Evolutionary conservation across 345 rosid genomes (phyloP).

Genomic region (Nephelium lappaceum): DNA sequence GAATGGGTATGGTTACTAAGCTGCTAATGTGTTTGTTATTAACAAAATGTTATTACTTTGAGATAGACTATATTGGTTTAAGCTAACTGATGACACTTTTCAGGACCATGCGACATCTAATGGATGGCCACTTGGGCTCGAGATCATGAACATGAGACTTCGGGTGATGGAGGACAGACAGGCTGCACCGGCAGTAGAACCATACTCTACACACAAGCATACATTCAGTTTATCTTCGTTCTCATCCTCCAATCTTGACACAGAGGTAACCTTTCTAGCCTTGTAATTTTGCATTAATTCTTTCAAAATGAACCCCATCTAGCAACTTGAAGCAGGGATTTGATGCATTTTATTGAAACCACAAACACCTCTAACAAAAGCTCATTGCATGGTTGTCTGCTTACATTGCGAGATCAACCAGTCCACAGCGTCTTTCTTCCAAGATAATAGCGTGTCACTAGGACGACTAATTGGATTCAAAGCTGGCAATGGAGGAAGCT

Average conservation of each 20-base stretch:
- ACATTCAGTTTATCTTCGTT: conserved; percentile 45
- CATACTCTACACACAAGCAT: conserved; percentile 27
- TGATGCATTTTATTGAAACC: not conserved
- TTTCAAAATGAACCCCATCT: no score
- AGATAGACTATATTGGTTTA: no score
- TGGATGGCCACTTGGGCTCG: conserved; percentile 67
- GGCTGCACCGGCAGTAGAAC: conserved; percentile 29
- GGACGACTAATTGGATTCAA: conserved; percentile 55
- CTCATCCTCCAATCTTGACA: conserved; percentile 58
- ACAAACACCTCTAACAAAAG: not conserved
- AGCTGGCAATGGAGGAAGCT: conserved; percentile 31
- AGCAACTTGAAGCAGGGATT: no score
- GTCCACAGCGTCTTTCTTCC: conserved; percentile 65
- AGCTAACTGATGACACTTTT: conserved; percentile 8
- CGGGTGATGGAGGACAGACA: conserved; percentile 25
- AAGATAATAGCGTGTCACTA: conserved; percentile 44
- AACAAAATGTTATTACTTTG: no score
- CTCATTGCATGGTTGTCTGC: not conserved
- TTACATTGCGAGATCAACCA: conserved; percentile 14
- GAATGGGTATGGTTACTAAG: not conserved
- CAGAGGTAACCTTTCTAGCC: conserved; percentile 38
- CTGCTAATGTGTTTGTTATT: not conserved
- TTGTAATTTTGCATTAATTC: no score
- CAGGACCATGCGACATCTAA: conserved; percentile 43
- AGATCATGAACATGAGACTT: conserved; percentile 46